phyloP scores from a whole-genome alignment of 1,284 basidiomycete genomes.

The Pseudomicrostroma phylloplanum region DNA sequence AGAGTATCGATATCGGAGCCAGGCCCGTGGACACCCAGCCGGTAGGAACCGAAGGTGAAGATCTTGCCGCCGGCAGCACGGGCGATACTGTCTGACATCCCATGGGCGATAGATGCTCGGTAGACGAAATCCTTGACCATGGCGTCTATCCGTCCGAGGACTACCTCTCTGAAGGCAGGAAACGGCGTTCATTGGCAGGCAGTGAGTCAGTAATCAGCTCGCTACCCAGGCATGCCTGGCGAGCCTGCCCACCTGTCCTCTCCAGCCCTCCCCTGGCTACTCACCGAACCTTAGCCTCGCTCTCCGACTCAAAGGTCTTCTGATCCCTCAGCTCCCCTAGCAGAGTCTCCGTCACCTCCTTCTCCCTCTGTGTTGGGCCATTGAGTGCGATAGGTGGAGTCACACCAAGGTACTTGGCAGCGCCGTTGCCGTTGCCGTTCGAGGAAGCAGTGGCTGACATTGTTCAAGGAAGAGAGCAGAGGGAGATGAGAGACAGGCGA shows the following conservation, averaged over 20 bases:
- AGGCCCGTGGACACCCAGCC: conserved; percentile 89
- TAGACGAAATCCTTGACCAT: conserved; percentile 92
- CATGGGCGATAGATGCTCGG: conserved; percentile 68
- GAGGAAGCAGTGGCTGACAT: too few species aligned
- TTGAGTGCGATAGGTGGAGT: conserved; percentile 77
- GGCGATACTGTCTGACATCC: conserved; percentile 79
- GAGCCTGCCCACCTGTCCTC: too few species aligned
- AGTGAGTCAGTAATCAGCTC: not conserved
- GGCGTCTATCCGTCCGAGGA: conserved; percentile 79
- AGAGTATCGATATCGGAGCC: conserved; percentile 98
- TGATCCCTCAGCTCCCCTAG: conserved; percentile 82
- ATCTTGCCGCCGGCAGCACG: conserved; percentile 90
- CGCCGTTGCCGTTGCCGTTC: not conserved
- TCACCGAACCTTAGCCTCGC: conserved; percentile 81
- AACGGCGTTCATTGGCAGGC: not conserved
- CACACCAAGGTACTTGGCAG: conserved; percentile 50
- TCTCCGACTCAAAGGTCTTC: conserved; percentile 81
- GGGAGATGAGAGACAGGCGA: too few species aligned
- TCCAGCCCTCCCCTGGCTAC: conserved; percentile 40
- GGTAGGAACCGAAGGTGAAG: conserved; percentile 72
- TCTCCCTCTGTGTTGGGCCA: conserved; percentile 43
- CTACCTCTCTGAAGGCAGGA: conserved; percentile 67
- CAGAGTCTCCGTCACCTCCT: conserved; percentile 66
- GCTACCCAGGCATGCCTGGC: too few species aligned
- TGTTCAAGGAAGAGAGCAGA: too few species aligned